phyloP scores from a whole-genome alignment of 495 filamentous ascomycete genomes.

The Pyronema domesticum region DNA sequence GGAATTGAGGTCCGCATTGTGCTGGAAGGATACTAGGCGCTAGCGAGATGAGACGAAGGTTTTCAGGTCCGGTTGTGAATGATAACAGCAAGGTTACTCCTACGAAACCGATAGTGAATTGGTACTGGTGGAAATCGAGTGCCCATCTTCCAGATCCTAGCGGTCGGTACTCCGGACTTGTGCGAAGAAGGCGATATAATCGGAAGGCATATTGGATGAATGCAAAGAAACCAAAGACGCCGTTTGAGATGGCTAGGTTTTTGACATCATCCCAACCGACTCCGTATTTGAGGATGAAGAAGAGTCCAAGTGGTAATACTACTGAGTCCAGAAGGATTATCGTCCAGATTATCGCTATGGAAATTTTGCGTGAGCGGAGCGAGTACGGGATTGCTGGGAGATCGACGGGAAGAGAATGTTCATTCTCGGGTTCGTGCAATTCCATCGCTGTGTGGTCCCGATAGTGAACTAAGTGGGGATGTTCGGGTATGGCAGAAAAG shows the following conservation, averaged over 20 bases:
- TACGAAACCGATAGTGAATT: slow-evolving; percentile 17
- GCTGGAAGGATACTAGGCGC: slow-evolving; percentile 32
- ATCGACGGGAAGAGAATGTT: background rate
- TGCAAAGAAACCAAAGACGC: slow-evolving; percentile 13
- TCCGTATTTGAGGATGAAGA: slow-evolving; percentile 14
- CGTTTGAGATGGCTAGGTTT: slow-evolving; percentile 11
- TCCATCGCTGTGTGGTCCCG: too few relatives aligned
- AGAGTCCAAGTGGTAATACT: slow-evolving; percentile 11
- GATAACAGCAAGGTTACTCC: slow-evolving; percentile 9
- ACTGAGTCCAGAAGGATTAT: slow-evolving; percentile 11
- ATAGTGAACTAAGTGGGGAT: too few relatives aligned
- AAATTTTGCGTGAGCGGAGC: slow-evolving; percentile 9
- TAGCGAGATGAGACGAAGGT: slow-evolving; percentile 10
- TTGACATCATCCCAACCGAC: slow-evolving; percentile 9
- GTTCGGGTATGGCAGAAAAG: too few relatives aligned
- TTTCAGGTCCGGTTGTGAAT: slow-evolving; percentile 4
- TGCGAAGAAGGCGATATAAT: slow-evolving; percentile 8
- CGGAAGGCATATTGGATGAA: slow-evolving; percentile 13
- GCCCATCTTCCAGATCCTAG: slow-evolving; percentile 7
- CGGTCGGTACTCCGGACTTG: slow-evolving; percentile 8
- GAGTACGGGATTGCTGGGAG: slow-evolving; percentile 14
- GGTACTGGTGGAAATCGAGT: slow-evolving; percentile 16
- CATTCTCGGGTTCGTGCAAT: too few relatives aligned
- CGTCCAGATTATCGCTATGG: slow-evolving; percentile 11
- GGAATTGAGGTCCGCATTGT: slow-evolving; percentile 35